Percentiles rank a stretch among this genome's conserved stretches.
phyloP scores from a whole-genome alignment of 2,329 filamentous ascomycete genomes.

The Ampelomyces quisqualis region DNA sequence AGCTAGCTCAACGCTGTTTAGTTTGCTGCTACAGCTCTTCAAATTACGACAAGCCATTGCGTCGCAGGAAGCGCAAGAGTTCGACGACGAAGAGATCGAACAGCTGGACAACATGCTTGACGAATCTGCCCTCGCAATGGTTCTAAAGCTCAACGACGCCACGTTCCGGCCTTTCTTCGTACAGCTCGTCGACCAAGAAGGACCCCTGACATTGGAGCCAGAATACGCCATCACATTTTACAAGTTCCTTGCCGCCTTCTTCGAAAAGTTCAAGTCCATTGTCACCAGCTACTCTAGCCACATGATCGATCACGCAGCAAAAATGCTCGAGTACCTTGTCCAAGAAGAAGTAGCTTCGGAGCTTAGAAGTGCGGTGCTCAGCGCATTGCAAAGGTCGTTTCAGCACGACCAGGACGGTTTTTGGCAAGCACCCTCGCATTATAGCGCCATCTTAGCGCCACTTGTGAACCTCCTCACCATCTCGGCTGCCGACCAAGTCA shows the following conservation, averaged over 20 bases:
- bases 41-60: slow-evolving; percentile 59
- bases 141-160: slow-evolving; percentile 94
- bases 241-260: slow-evolving; percentile 76
- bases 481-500: slow-evolving; percentile 24
- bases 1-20: slow-evolving; percentile 68
- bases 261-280: slow-evolving; percentile 84
- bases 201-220: slow-evolving; percentile 15
- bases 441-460: slow-evolving; percentile 67
- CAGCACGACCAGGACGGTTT: slow-evolving; percentile 91
- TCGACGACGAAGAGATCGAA: slow-evolving; percentile 54
- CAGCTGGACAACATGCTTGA: slow-evolving; percentile 66
- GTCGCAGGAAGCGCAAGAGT: slow-evolving; percentile 43
- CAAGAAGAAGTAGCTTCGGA: slow-evolving; percentile 50
- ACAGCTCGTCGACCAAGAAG: slow-evolving; percentile 76
- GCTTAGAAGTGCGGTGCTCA: slow-evolving; percentile 70
- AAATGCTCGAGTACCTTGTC: slow-evolving; percentile 55
- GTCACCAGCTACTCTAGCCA: slow-evolving; percentile 91
- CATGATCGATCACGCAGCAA: slow-evolving; percentile 72
- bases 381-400: slow-evolving; percentile 73
- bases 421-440: slow-evolving; percentile 91
- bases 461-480: slow-evolving; percentile 63
- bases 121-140: slow-evolving; percentile 78
- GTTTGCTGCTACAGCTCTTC: slow-evolving; percentile 57
- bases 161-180: slow-evolving; percentile 90
- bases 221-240: slow-evolving; percentile 73